Conservation (phyloP, 805 yeast genomes). For the Metschnikowia santaceciliae region DNA sequence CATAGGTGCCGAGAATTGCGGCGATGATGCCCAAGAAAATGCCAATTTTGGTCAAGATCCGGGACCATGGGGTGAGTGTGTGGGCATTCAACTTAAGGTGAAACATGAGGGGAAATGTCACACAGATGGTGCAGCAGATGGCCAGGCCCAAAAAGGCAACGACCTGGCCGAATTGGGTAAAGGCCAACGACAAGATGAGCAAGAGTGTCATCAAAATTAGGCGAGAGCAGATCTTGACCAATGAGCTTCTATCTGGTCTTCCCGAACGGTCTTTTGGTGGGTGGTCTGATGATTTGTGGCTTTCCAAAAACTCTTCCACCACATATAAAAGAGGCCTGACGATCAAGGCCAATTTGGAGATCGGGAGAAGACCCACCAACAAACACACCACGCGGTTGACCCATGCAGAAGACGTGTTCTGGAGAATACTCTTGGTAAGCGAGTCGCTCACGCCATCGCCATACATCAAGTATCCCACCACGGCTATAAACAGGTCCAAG, state of each 20-base stretch:
- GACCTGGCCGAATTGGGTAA: conserved; percentile 38
- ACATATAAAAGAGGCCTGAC: conserved; percentile 38
- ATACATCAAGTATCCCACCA: conserved; percentile 75
- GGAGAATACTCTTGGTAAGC: conserved; percentile 69
- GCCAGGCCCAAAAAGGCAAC: conserved; percentile 41
- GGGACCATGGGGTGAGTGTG: conserved; percentile 7
- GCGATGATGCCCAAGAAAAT: conserved; percentile 12
- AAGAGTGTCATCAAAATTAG: conserved; percentile 21
- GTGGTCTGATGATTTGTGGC: background rate
- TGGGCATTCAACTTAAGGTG: conserved; percentile 18
- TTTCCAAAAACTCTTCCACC: conserved; percentile 25
- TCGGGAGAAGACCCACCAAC: conserved; percentile 36
- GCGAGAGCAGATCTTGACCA: conserved; percentile 16
- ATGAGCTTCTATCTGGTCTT: background rate
- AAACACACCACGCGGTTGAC: conserved; percentile 33
- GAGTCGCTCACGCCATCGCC: conserved; percentile 67
- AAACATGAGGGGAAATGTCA: conserved; percentile 38
- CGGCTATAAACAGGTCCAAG: conserved; percentile 59
- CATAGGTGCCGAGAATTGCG: conserved; percentile 18
- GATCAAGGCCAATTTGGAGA: conserved; percentile 40
- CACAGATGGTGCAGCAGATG: conserved; percentile 39
- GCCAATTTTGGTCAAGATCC: conserved; percentile 6
- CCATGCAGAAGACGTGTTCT: conserved; percentile 67
- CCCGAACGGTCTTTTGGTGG: too few relatives aligned
- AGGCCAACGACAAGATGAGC: conserved; percentile 23